Evolutionary conservation across 768 basidiomycete species (phyloP).

Genomic region (Tylopilus felleus): DNA sequence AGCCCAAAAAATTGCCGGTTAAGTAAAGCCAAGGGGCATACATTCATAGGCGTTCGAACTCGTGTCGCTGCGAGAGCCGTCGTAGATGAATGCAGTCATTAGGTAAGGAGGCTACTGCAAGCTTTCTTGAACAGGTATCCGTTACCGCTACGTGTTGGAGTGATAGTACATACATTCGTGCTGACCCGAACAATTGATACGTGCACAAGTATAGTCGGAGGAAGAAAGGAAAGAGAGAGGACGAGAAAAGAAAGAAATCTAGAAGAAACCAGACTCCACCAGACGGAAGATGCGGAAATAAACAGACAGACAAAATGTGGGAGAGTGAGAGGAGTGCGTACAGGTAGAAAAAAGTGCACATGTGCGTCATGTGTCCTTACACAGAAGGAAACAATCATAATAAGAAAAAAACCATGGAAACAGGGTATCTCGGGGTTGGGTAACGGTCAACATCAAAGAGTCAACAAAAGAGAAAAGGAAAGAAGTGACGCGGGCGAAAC

Average conservation of each 20-base stretch:
- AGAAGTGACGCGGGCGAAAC: neutral
- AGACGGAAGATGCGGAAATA: neutral
- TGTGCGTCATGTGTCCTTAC: conserved; percentile 4
- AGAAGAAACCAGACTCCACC: neutral
- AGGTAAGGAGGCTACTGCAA: too few species aligned
- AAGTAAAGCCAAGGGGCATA: too few species aligned
- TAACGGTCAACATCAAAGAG: conserved; percentile 18
- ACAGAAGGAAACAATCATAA: conserved; percentile 2
- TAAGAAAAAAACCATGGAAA: conserved; percentile 11
- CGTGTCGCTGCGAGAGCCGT: too few species aligned
- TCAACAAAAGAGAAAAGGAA: neutral
- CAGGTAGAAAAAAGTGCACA: neutral
- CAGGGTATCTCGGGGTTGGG: conserved; percentile 28
- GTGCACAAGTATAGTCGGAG: conserved; percentile 15
- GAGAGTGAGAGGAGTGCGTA: neutral
- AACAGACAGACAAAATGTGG: neutral
- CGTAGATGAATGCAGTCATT: too few species aligned
- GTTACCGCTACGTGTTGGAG: conserved; percentile 8
- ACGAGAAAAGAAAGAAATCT: neutral
- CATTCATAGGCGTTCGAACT: too few species aligned
- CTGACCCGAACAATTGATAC: conserved; percentile 8
- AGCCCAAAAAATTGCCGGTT: too few species aligned
- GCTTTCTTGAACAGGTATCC: neutral
- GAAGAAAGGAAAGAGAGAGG: neutral
- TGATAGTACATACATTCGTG: conserved; percentile 21